These are phyloP conservation scores for Sporisorium iseilematis-ciliati DNA, from an alignment of 1,284 basidiomycete genomes.

Conservation along the genomic window DNA sequence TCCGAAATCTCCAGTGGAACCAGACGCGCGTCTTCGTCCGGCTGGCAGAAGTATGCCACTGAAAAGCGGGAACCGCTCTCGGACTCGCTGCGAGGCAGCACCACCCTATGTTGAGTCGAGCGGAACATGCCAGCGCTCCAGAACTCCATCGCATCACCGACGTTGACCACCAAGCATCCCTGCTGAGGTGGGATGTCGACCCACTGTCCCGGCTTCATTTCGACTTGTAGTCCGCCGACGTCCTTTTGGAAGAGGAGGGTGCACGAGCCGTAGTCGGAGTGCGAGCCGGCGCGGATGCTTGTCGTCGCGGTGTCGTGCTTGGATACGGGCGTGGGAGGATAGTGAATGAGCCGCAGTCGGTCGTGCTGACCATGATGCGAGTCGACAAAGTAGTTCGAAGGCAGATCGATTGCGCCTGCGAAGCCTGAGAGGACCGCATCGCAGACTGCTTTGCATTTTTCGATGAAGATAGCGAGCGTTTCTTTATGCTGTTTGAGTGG, in stretches of 20 bases:
- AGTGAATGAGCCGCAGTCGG: conserved; percentile 60
- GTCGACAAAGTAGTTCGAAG: conserved; percentile 29
- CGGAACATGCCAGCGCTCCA: conserved; percentile 57
- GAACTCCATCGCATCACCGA: conserved; percentile 78
- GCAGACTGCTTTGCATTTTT: conserved; percentile 50
- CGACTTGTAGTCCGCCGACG: conserved; percentile 84
- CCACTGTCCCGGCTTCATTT: conserved; percentile 70
- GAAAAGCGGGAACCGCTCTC: conserved; percentile 55
- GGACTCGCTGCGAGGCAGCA: conserved; percentile 42
- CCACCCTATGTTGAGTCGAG: conserved; percentile 61
- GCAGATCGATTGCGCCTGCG: conserved; percentile 48
- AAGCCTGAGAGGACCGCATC: conserved; percentile 48
- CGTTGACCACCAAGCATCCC: conserved; percentile 84
- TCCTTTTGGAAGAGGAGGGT: conserved; percentile 87
- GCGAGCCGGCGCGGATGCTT: conserved; percentile 59
- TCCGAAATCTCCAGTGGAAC: conserved; percentile 33
- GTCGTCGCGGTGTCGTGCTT: not conserved
- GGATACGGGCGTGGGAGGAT: conserved; percentile 48
- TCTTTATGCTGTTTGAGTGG: conserved; percentile 18
- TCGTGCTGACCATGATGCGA: conserved; percentile 53
- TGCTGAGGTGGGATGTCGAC: conserved; percentile 82
- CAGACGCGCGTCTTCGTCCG: conserved; percentile 51
- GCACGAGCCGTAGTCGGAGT: conserved; percentile 81
- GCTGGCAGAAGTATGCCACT: conserved; percentile 62
- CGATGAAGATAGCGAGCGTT: conserved; percentile 36